phyloP scores from a whole-genome alignment of 148 eudicot genomes.

The Fagopyrum esculentum region DNA sequence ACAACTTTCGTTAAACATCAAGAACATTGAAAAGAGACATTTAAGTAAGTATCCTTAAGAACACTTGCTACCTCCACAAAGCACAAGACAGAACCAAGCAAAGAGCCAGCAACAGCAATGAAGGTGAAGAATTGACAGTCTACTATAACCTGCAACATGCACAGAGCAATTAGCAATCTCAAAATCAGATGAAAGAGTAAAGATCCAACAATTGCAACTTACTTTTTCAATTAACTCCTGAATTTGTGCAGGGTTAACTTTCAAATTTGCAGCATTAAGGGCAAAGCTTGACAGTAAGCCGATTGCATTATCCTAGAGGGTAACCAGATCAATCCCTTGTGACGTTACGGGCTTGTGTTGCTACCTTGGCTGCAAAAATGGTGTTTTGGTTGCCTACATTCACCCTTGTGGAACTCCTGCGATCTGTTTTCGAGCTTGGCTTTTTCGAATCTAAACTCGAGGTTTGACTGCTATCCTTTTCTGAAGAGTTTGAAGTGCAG shows the following conservation, averaged over 20 bases:
- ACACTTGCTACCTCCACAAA: conserved; percentile 48
- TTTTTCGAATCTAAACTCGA: not conserved
- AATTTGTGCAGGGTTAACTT: not conserved
- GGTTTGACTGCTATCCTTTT: not conserved
- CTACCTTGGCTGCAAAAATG: not conserved
- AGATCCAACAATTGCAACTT: not conserved
- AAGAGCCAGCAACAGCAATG: conserved; percentile 60
- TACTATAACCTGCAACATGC: conserved; percentile 37
- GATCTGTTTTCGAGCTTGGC: not conserved
- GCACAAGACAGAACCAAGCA: conserved; percentile 64
- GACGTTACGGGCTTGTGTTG: not conserved
- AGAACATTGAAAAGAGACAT: no score
- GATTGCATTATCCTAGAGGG: not conserved
- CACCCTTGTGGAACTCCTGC: not conserved
- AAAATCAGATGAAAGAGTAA: not conserved
- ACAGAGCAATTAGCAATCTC: not conserved
- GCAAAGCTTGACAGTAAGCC: not conserved
- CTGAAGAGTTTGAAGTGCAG: not conserved
- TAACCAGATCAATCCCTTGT: not conserved
- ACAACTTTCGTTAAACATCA: not conserved
- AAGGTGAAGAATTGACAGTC: conserved; percentile 69
- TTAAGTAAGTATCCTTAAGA: not conserved
- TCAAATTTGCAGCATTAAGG: not conserved
- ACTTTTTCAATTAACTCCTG: conserved; percentile 2
- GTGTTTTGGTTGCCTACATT: not conserved